phyloP scores from a whole-genome alignment of 2,329 filamentous ascomycete species.

The Fusarium piperis region DNA sequence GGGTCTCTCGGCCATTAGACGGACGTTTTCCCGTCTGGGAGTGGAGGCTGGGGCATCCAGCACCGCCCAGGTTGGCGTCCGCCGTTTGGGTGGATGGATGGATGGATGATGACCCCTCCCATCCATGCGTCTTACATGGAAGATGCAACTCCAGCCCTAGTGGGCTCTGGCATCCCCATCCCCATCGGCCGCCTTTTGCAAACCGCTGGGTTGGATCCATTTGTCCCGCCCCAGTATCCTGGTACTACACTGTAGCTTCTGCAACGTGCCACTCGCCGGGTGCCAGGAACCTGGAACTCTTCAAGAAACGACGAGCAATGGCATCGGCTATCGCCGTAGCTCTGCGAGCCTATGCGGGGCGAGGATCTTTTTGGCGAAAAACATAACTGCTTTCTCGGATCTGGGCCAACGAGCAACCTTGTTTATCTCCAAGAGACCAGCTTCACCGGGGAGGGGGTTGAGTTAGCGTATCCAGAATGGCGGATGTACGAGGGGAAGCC shows the following conservation, averaged over 20 bases:
- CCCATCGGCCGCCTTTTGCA: not conserved
- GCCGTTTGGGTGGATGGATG: not conserved
- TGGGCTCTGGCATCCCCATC: not conserved
- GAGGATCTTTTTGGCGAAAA: not conserved
- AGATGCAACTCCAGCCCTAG: constrained; percentile 27
- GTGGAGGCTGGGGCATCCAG: constrained; percentile 4
- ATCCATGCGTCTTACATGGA: constrained; percentile 18
- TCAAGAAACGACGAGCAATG: not conserved
- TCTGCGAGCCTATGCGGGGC: not conserved
- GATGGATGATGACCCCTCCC: not conserved
- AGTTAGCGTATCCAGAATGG: constrained; percentile 8
- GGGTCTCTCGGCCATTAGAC: not conserved
- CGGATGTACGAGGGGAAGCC: constrained; percentile 2
- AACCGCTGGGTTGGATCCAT: not conserved
- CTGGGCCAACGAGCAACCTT: not conserved
- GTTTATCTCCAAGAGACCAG: constrained; percentile 4
- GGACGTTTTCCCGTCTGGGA: constrained; percentile 4
- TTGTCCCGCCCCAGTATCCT: not conserved
- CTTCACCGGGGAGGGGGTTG: constrained; percentile 9
- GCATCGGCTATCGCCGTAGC: constrained; percentile 27
- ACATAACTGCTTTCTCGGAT: not conserved
- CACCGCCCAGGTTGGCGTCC: not conserved
- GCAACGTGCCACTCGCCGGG: constrained; percentile 6
- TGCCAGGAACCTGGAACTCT: not conserved
- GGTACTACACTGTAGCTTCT: not conserved